These are phyloP conservation scores for Talaromyces piceae DNA, from an alignment of 2,329 filamentous ascomycete genomes.

Conservation along the genomic window DNA sequence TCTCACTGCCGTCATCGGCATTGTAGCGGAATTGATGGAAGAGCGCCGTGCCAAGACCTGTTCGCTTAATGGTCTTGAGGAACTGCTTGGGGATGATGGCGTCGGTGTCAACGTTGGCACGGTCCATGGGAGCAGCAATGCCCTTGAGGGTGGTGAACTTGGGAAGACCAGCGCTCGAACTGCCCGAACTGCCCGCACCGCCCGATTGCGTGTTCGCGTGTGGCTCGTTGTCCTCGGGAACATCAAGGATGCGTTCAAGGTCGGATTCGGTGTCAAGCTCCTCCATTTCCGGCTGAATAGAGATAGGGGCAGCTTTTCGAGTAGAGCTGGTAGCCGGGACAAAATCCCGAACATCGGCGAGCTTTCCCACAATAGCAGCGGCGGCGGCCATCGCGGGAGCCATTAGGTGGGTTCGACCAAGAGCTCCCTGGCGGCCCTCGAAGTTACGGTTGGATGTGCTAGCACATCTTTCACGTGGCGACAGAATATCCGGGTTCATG, in stretches of 20 bases:
- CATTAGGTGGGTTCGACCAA: conserved; percentile 88
- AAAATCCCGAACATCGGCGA: conserved; percentile 82
- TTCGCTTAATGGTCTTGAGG: conserved; percentile 97
- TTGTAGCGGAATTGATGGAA: conserved; percentile 81
- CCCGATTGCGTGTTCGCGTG: conserved; percentile 53
- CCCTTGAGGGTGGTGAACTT: conserved; percentile 81
- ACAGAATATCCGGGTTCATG: conserved; percentile 97
- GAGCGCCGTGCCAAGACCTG: conserved; percentile 77
- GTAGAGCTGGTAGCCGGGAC: conserved; percentile 43
- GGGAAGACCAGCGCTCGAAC: conserved; percentile 59
- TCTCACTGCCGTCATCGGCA: conserved; percentile 59
- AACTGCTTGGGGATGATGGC: conserved; percentile 99
- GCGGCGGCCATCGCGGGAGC: conserved; percentile 95
- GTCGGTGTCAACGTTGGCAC: conserved; percentile 93
- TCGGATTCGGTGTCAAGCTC: conserved; percentile 56
- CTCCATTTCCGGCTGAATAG: conserved; percentile 53
- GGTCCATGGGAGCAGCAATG: conserved; percentile 78
- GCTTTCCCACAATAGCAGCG: conserved; percentile 79
- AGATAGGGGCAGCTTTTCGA: conserved; percentile 47
- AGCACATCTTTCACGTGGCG: conserved; percentile 86
- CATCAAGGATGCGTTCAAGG: conserved; percentile 56
- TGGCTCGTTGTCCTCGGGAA: conserved; percentile 55
- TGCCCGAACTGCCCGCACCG: conserved; percentile 38
- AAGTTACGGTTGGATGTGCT: conserved; percentile 97
- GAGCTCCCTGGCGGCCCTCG: conserved; percentile 88